A percentile compares a stretch with the other conserved stretches of the same genome.
phyloP scores from a whole-genome alignment of 2,329 filamentous ascomycete species.

The Ceratocystis huliohia region DNA sequence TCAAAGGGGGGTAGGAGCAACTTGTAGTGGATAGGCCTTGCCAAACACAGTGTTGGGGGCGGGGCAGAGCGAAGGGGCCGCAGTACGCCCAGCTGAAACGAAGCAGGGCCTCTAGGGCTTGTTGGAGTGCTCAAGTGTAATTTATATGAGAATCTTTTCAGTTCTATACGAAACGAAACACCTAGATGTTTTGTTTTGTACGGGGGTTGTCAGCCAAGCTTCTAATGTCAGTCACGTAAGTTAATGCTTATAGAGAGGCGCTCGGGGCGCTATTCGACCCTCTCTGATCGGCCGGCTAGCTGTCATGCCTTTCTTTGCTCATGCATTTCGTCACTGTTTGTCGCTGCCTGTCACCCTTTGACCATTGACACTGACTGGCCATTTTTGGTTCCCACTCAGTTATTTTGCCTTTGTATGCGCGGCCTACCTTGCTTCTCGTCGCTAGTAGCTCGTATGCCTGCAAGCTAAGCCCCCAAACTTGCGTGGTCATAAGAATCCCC shows the following conservation, averaged over 20 bases:
- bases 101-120: not conserved
- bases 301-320: not conserved
- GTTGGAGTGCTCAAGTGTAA: not conserved
- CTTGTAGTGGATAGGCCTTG: too few species aligned
- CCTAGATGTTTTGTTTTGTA: not conserved
- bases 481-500: not conserved
- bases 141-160: not conserved
- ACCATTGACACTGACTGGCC: not conserved
- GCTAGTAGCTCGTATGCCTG: not conserved
- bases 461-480: constrained; percentile 5
- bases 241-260: too few species aligned
- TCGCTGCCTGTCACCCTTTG: not conserved
- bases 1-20: not conserved
- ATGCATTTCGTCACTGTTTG: not conserved
- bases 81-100: not conserved
- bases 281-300: too few species aligned
- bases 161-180: not conserved
- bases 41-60: not conserved
- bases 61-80: not conserved
- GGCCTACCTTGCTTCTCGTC: not conserved
- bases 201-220: too few species aligned
- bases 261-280: too few species aligned
- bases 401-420: not conserved
- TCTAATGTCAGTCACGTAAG: too few species aligned
- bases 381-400: not conserved